These are phyloP conservation scores for Lentinula edodes DNA, from an alignment of 768 basidiomycete genomes.

Conservation along the genomic window DNA sequence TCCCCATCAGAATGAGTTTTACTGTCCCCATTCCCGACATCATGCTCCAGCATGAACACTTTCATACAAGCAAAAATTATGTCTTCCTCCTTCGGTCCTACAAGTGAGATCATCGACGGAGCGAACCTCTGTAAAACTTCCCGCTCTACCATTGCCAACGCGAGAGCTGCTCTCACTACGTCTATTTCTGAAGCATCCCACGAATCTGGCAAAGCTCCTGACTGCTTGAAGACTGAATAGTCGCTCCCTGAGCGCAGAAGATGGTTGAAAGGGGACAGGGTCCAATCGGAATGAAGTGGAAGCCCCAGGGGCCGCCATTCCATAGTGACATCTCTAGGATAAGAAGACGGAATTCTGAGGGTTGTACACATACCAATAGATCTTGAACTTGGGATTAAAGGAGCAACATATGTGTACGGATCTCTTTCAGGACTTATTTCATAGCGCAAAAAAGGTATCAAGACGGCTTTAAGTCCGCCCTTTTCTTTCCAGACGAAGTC, in stretches of 20 bases:
- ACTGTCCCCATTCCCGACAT: conserved; percentile 21
- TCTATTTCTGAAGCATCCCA: conserved; percentile 84
- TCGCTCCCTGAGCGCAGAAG: conserved; percentile 72
- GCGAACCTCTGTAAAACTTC: conserved; percentile 33
- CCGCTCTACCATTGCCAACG: conserved; percentile 49
- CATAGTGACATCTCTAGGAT: conserved; percentile 6
- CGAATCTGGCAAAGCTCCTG: conserved; percentile 42
- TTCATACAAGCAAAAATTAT: conserved; percentile 81
- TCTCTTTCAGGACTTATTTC: conserved; percentile 29
- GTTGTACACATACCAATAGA: conserved; percentile 59
- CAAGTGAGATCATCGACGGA: conserved; percentile 7
- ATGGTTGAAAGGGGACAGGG: conserved; percentile 64
- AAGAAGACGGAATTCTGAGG: conserved; percentile 31
- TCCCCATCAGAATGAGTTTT: conserved; percentile 39
- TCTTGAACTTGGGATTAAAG: conserved; percentile 40
- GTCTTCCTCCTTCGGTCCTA: conserved; percentile 43
- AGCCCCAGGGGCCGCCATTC: conserved; percentile 28
- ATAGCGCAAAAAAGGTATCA: conserved; percentile 58
- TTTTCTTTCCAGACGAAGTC: conserved; percentile 39
- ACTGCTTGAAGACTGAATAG: conserved; percentile 55
- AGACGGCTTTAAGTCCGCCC: conserved; percentile 37
- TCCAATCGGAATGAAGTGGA: conserved; percentile 59
- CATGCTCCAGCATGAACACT: conserved; percentile 94
- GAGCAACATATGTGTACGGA: conserved; percentile 31
- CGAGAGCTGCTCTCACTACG: conserved; percentile 61